Percentiles rank a stretch among this genome's conserved stretches.
Evolutionary conservation across 2,329 filamentous ascomycete genomes (phyloP).

Genomic region (Ceratocystis cubensis): DNA sequence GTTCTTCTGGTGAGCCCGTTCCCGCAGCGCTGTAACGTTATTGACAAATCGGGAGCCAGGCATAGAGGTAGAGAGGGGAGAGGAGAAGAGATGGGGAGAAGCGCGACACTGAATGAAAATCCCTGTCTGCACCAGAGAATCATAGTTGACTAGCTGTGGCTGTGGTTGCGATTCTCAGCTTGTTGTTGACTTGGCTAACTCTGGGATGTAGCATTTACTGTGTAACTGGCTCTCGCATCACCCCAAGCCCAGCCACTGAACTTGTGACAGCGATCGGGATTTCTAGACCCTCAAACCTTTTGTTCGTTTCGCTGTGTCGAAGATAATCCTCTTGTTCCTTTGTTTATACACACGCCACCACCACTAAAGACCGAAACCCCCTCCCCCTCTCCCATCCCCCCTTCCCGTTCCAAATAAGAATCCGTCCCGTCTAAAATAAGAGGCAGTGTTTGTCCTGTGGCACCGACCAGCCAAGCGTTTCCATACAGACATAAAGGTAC

Average conservation of each 20-base stretch:
- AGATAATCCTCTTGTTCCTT: neutral
- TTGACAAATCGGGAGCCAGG: neutral
- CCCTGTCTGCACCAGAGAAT: too few species aligned
- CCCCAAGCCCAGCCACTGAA: too few species aligned
- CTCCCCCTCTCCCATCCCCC: neutral
- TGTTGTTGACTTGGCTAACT: too few species aligned
- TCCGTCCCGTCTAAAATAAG: constrained; percentile 10
- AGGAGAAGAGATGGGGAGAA: neutral
- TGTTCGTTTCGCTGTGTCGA: neutral
- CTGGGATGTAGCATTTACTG: too few species aligned
- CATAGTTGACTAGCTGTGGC: too few species aligned
- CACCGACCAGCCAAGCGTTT: constrained; percentile 1
- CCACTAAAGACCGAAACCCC: neutral
- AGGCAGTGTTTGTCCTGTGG: constrained; percentile 10
- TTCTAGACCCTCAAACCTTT: too few species aligned
- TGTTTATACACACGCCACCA: neutral
- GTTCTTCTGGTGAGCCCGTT: neutral
- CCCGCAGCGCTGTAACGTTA: constrained; percentile 3
- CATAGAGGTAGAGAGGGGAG: neutral
- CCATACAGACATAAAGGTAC: neutral
- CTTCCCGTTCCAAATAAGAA: neutral
- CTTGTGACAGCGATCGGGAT: too few species aligned
- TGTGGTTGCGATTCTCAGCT: too few species aligned
- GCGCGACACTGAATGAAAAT: neutral
- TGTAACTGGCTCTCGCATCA: too few species aligned